phyloP scores from a whole-genome alignment of 257 asterid species.

The Salvia splendens region DNA sequence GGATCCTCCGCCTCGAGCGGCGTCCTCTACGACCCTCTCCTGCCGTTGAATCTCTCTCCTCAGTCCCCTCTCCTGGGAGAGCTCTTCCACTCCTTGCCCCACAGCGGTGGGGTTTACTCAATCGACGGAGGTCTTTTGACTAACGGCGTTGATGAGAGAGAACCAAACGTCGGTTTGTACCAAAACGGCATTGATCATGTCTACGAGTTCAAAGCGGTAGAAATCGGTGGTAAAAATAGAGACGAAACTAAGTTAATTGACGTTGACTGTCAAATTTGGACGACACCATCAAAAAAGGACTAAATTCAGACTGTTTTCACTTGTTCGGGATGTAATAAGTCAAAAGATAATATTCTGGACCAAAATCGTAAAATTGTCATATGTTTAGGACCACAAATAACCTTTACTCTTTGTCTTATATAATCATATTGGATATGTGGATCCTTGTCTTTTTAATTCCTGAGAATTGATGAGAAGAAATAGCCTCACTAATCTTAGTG shows the following conservation, averaged over 20 bases:
- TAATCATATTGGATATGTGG: constrained; percentile 39
- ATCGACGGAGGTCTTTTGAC: constrained; percentile 39
- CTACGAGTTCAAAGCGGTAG: constrained; percentile 59
- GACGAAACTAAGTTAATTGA: constrained; percentile 54
- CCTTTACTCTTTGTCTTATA: no score
- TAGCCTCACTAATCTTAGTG: constrained; percentile 61
- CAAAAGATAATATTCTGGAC: no score
- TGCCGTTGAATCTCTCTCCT: constrained; percentile 73
- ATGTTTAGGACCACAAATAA: no score
- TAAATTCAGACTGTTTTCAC: no score
- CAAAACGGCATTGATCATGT: constrained; percentile 59
- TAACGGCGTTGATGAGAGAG: constrained; percentile 49
- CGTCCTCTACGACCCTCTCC: constrained; percentile 63
- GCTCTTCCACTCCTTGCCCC: constrained; percentile 66
- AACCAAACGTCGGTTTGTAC: constrained; percentile 42
- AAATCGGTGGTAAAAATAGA: constrained; percentile 48
- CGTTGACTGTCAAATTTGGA: no score
- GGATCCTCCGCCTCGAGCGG: background rate
- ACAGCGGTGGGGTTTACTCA: constrained; percentile 35
- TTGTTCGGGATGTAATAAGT: no score
- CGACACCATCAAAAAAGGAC: no score
- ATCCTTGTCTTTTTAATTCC: constrained; percentile 42
- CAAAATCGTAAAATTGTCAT: no score
- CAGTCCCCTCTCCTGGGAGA: constrained; percentile 82
- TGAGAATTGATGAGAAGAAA: constrained; percentile 30